phyloP scores from a whole-genome alignment of 805 yeast genomes.

The Starmerella roubikii region DNA sequence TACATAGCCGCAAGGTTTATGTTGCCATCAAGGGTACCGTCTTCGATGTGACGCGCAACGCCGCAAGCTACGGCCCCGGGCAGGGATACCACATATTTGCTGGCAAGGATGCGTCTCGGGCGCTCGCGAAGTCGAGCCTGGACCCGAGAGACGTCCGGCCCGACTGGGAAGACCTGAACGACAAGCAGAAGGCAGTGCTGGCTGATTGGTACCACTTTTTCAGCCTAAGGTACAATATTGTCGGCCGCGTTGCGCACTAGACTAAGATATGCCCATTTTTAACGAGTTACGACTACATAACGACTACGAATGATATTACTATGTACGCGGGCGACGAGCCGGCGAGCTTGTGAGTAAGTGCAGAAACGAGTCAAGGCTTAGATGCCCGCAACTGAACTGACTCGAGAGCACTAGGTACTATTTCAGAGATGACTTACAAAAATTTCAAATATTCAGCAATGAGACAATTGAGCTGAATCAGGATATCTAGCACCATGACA shows the following conservation, averaged over 20 bases:
- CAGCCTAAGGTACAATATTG: constrained; percentile 38
- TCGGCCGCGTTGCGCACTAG: constrained; percentile 24
- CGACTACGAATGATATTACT: not conserved
- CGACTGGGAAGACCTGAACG: constrained; percentile 34
- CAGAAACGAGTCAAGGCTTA: too few species aligned
- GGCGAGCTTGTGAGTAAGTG: too few species aligned
- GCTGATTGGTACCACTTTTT: constrained; percentile 65
- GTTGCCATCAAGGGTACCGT: constrained; percentile 65
- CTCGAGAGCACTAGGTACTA: too few species aligned
- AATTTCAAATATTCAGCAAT: too few species aligned
- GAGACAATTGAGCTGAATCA: too few species aligned
- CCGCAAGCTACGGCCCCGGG: constrained; percentile 62
- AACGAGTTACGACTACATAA: not conserved
- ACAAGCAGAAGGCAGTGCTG: constrained; percentile 44
- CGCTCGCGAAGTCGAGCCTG: constrained; percentile 56
- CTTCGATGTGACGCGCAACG: constrained; percentile 62
- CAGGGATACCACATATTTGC: constrained; percentile 56
- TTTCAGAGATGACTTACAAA: too few species aligned
- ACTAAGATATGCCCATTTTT: too few species aligned
- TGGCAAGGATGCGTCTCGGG: constrained; percentile 66
- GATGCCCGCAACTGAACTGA: too few species aligned
- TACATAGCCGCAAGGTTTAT: constrained; percentile 36
- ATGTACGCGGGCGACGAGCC: too few species aligned
- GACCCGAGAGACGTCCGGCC: constrained; percentile 38
- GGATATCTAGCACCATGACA: too few species aligned